Conservation (phyloP, 192 early-diverging fungal species). For the Coemansia sp. region DNA sequence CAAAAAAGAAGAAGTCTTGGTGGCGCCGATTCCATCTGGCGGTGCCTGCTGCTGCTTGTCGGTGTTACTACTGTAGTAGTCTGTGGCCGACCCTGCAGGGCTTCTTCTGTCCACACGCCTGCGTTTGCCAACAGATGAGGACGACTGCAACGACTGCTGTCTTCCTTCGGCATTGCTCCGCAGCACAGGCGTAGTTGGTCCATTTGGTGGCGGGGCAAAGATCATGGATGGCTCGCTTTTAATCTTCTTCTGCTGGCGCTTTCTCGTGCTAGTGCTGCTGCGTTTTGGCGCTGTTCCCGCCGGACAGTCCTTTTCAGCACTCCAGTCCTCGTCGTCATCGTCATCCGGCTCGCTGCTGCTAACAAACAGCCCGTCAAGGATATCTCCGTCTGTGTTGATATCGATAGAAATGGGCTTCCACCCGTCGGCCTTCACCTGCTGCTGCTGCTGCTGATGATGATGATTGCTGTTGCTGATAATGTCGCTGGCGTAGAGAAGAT, state of each 20-base stretch:
- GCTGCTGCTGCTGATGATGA: neutral
- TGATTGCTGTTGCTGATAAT: too few relatives aligned
- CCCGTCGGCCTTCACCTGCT: neutral
- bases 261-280: slow-evolving; percentile 3
- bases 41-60: neutral
- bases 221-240: slow-evolving; percentile 23
- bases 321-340: slow-evolving; percentile 49
- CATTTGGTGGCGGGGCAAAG: slow-evolving; percentile 15
- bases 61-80: neutral
- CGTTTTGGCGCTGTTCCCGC: neutral
- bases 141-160: neutral
- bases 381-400: neutral
- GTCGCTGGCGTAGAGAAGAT: neutral
- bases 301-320: neutral
- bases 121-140: slow-evolving; percentile 17
- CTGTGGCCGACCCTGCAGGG: slow-evolving; percentile 4
- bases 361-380: neutral
- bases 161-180: slow-evolving; percentile 7
- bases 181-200: neutral
- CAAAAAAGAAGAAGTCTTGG: neutral
- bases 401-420: slow-evolving; percentile 5
- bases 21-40: neutral
- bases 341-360: slow-evolving; percentile 51
- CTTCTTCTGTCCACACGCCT: slow-evolving; percentile 6
- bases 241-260: slow-evolving; percentile 5